Percentiles rank a stretch among this genome's conserved stretches.
These are phyloP conservation scores for Lepidium didymum DNA, from an alignment of 345 rosid species.

Conservation along the genomic window DNA sequence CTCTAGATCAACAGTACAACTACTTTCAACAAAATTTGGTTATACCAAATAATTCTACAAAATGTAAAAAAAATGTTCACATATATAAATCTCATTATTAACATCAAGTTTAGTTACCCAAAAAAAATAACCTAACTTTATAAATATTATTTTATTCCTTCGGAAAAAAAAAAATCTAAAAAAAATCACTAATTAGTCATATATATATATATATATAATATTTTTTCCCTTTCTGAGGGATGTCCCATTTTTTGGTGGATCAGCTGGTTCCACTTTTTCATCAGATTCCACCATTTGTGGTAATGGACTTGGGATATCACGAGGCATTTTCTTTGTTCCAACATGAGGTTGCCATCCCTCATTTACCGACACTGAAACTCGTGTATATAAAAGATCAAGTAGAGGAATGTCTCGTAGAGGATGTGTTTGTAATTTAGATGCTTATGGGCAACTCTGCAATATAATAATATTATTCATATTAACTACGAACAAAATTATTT, in stretches of 20 bases:
- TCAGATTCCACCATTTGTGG: not conserved
- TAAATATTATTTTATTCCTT: too few relatives aligned
- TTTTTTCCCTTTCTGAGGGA: not conserved
- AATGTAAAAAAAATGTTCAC: not conserved
- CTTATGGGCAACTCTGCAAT: too few relatives aligned
- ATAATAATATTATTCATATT: too few relatives aligned
- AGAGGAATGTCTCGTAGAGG: not conserved
- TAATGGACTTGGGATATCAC: not conserved
- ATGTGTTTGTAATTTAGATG: not conserved
- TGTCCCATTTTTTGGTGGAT: not conserved
- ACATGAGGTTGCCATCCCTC: not conserved
- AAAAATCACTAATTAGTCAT: too few relatives aligned
- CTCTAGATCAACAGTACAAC: not conserved
- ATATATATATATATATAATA: too few relatives aligned
- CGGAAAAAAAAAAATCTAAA: too few relatives aligned
- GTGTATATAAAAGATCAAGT: not conserved
- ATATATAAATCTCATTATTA: too few relatives aligned
- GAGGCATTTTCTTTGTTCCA: not conserved
- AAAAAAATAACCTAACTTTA: too few relatives aligned
- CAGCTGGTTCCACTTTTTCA: not conserved
- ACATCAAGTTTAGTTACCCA: too few relatives aligned
- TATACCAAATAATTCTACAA: not conserved
- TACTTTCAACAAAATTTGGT: not conserved
- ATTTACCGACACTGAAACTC: not conserved
- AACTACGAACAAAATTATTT: too few relatives aligned